Evolutionary conservation across 1,139 yeast species (phyloP), one percentile per base, ranked within the genome.

Genomic region (Yamadazyma kanchanaburiensis): DNA sequence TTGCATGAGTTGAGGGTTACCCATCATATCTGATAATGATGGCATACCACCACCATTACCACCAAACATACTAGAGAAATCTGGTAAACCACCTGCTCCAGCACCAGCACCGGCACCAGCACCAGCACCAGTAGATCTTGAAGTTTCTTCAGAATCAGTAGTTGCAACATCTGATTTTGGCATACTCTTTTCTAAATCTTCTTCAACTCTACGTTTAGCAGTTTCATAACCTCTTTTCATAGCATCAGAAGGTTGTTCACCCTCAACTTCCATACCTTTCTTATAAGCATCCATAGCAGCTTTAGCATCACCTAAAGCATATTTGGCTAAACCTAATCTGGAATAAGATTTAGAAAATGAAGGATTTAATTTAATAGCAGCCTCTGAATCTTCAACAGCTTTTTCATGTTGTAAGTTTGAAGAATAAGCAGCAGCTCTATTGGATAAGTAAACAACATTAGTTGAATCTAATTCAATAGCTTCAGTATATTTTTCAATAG

Each of bases 351-450:
- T 89, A 26, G 96, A 77, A 49, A 87, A 91, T 12, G 64, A 50
- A 28, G 96, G 83, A 53, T 91, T 88, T 35, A 81, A 66, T 39
- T 74, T 72, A 36, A 87, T 78, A 24, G 98, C 96, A 37, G 67
- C 64, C 50, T 80, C 72, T 19, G 98, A 96, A 56, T 91, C 99
- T 25, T 63, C 66, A 26, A 84, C 76, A 2, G 99, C 98, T 42
- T 74, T 65, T 12, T 76, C 82, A 51, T 85, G 91, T 39, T 86
- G 69, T 38, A 79, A 73, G 26, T 74, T 55, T 6, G 95, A 86
- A 12, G 95, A 85, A 58, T 84, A 79, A 5, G 98, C 98, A 28
- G 99, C 98, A 12, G 99, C 97, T 55, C 99, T 78, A 65, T 91
- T 91, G 21, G 97, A 88, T 40, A 74, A 77, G 60, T 82, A 94